Evolutionary conservation across 2,329 filamentous ascomycete species (phyloP).

Genomic region (Whalleya microplaca): DNA sequence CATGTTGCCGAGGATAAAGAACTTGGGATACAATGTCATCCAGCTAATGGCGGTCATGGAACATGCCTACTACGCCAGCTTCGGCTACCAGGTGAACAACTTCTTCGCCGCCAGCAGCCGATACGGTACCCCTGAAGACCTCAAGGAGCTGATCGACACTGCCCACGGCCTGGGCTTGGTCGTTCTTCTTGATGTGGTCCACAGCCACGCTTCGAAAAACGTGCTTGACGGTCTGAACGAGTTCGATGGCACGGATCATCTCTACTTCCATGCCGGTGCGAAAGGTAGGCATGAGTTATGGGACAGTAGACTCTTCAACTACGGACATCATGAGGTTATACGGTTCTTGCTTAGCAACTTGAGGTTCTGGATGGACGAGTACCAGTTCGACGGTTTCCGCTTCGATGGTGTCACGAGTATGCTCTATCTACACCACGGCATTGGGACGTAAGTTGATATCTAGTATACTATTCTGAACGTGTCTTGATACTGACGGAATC

Average conservation of each 20-base stretch:
- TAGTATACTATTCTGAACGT: background rate
- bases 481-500: constrained; percentile 29
- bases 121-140: constrained; percentile 89
- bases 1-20: constrained; percentile 88
- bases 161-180: constrained; percentile 90
- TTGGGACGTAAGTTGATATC: constrained; percentile 77
- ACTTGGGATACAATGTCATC: constrained; percentile 94
- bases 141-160: constrained; percentile 95
- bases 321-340: constrained; percentile 90
- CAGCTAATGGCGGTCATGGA: constrained; percentile 99
- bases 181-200: constrained; percentile 92
- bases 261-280: constrained; percentile 89
- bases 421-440: constrained; percentile 94
- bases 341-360: constrained; percentile 96
- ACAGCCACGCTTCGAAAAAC: constrained; percentile 98
- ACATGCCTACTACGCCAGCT: constrained; percentile 98
- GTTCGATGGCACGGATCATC: constrained; percentile 93
- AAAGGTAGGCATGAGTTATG: constrained; percentile 90
- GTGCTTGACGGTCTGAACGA: constrained; percentile 92
- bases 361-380: constrained; percentile 99
- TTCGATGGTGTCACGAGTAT: constrained; percentile 99
- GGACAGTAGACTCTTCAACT: constrained; percentile 98
- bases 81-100: constrained; percentile 98
- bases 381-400: constrained; percentile 93
- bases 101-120: constrained; percentile 98